Percentiles rank a stretch among this genome's conserved stretches.
Evolutionary conservation across 1,139 yeast genomes (phyloP).

Genomic region (Zygosaccharomyces pseudobailii): DNA sequence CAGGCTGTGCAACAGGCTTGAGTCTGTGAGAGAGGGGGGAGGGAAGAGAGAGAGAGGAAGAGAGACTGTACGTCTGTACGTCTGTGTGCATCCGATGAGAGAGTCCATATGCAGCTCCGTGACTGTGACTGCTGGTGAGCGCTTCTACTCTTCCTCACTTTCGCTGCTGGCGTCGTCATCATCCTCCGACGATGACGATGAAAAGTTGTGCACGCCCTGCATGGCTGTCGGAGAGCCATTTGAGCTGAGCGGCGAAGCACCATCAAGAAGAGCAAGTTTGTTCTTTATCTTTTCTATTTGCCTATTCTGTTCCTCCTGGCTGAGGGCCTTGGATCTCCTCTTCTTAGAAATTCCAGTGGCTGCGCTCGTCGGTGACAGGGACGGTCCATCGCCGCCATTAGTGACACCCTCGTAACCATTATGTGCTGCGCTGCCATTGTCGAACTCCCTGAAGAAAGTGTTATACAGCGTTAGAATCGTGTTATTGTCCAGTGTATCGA

Average conservation of each 20-base stretch:
- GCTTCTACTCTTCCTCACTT: conserved; percentile 37
- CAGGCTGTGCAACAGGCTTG: no score
- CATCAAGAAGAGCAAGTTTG: conserved; percentile 70
- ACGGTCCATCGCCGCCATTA: conserved; percentile 18
- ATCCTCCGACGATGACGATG: conserved; percentile 45
- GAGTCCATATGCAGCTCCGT: neutral
- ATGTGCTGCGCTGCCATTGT: conserved; percentile 21
- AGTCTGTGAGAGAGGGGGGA: no score
- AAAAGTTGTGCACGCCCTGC: conserved; percentile 32
- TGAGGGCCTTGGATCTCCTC: conserved; percentile 39
- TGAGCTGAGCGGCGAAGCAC: conserved; percentile 34
- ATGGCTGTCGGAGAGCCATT: conserved; percentile 27
- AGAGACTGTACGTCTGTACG: no score
- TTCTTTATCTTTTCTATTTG: conserved; percentile 81
- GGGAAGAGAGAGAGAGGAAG: no score
- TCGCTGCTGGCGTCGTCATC: conserved; percentile 40
- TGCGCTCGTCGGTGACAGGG: conserved; percentile 31
- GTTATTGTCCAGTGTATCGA: conserved; percentile 85
- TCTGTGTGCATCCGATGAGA: no score
- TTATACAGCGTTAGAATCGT: conserved; percentile 82
- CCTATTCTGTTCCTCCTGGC: conserved; percentile 67
- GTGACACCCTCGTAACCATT: conserved; percentile 7
- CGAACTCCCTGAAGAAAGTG: conserved; percentile 37
- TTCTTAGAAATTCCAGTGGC: conserved; percentile 18
- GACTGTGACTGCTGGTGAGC: neutral